Percentiles rank a stretch among this genome's conserved stretches.
phyloP scores from a whole-genome alignment of 257 asterid genomes.

The Nicotiana tabacum region DNA sequence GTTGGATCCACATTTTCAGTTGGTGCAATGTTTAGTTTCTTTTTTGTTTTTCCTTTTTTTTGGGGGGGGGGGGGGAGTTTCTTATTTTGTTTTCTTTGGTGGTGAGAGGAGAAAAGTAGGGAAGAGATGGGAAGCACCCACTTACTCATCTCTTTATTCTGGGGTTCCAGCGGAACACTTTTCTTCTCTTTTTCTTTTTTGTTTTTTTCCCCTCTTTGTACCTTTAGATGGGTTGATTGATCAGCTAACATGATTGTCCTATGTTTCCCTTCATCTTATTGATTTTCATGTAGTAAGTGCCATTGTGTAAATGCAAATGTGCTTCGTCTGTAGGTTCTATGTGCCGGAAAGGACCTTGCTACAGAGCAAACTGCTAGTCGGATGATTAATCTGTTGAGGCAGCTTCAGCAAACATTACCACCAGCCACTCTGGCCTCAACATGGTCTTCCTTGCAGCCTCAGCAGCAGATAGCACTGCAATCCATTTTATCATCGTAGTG shows the following conservation, averaged over 20 bases:
- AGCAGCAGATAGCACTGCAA: slow-evolving; percentile 80
- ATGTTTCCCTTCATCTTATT: background rate
- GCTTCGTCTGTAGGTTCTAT: slow-evolving; percentile 50
- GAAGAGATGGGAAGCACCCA: background rate
- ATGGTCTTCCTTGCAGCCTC: slow-evolving; percentile 90
- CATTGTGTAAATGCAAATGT: background rate
- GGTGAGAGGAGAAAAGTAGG: background rate
- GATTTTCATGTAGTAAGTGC: background rate
- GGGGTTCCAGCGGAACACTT: background rate
- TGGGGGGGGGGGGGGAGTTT: background rate
- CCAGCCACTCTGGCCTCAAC: slow-evolving; percentile 79
- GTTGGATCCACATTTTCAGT: background rate
- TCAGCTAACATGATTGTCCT: background rate
- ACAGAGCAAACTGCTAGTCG: slow-evolving; percentile 73
- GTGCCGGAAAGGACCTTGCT: slow-evolving; percentile 88
- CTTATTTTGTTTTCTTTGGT: too few relatives aligned
- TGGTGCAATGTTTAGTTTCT: background rate
- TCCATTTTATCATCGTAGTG: slow-evolving; percentile 60
- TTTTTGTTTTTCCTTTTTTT: background rate
- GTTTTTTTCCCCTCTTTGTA: background rate
- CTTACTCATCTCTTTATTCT: background rate
- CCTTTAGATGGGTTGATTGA: background rate
- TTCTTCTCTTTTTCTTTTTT: background rate
- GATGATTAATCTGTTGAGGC: slow-evolving; percentile 78
- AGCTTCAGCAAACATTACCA: slow-evolving; percentile 86